Percentiles rank a stretch among this genome's conserved stretches.
Conservation (phyloP, 371 early-diverging fungal genomes). For the Cokeromyces recurvatus region DNA sequence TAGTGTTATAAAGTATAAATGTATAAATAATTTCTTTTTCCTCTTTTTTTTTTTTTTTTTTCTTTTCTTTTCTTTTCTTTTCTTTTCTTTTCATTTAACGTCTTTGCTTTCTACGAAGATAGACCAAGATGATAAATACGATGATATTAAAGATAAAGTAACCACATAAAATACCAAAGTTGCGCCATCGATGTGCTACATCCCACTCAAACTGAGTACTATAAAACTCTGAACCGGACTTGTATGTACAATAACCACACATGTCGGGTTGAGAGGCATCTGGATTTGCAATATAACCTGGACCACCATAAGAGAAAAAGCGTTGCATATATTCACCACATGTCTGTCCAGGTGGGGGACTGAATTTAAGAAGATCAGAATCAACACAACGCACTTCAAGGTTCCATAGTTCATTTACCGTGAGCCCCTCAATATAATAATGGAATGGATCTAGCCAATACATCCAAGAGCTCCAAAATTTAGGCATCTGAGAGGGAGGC, state of each 20-base stretch:
- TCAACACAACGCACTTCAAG: slow-evolving; percentile 47
- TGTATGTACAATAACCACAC: slow-evolving; percentile 68
- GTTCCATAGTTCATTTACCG: slow-evolving; percentile 63
- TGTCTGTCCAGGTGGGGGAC: slow-evolving; percentile 55
- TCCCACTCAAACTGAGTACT: slow-evolving; percentile 48
- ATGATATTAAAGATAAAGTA: slow-evolving; percentile 53
- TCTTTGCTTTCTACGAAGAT: slow-evolving; percentile 32
- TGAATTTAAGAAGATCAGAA: slow-evolving; percentile 47
- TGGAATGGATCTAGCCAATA: slow-evolving; percentile 74
- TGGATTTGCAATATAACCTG: slow-evolving; percentile 56
- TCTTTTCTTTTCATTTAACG: too few relatives aligned
- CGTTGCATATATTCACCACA: slow-evolving; percentile 60
- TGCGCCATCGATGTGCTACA: slow-evolving; percentile 66
- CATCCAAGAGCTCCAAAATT: slow-evolving; percentile 77
- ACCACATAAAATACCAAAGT: slow-evolving; percentile 61
- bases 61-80: too few relatives aligned
- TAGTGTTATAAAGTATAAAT: background rate
- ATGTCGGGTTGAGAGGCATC: slow-evolving; percentile 34
- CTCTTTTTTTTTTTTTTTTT: too few relatives aligned
- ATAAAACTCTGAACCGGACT: slow-evolving; percentile 57
- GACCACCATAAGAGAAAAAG: slow-evolving; percentile 42
- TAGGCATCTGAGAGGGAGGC: slow-evolving; percentile 61
- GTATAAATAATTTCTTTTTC: too few relatives aligned
- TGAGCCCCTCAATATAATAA: slow-evolving; percentile 71
- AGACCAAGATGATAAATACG: slow-evolving; percentile 44